Evolutionary conservation across 2,329 filamentous ascomycete species (phyloP), one percentile per base, ranked within the genome.

Genomic region (Akanthomyces muscarius): DNA sequence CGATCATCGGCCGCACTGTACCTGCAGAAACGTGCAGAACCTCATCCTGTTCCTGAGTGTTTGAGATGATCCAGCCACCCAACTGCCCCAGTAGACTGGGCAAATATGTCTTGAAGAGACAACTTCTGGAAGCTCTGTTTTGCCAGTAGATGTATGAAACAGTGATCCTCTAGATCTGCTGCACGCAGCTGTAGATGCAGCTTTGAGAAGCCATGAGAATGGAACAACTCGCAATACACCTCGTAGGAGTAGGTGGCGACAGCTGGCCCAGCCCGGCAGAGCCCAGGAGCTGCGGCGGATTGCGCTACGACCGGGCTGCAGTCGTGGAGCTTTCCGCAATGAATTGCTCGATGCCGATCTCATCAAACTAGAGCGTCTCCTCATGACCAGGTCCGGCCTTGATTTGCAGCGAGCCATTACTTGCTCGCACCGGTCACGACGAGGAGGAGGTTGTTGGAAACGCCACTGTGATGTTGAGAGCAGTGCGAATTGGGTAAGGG

Each of bases 301-400:
- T 36, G 10, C 38, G 38, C 38, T 38, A 13, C 36, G 36, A 10
- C 36, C 28, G 30, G 10, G 36, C 36, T 38, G 11, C 14, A 16
- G 14, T 16, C 30, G 30, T 36, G 30, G 30, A 50, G 16, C 21
- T 16, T 11, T 1, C 44, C 23, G 7, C 41, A 41, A 21, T 33
- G 11, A 16, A 33, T 13, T n/a, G 28, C n/a, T 50, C 4, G 47
- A 51, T 52, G 57, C 47, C 38, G 57, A 52, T 60, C 57, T 60
- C 47, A 8, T 21, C 36, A 60, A 60, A 52, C 51, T 44, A 13
- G 4, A 59, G 33, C 25, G 18, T 57, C 56, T 50, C 16, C 33
- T 52, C 47, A 44, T 48, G 33, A 33, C 47, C n/a, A 13, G 25
- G 36, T 16, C 18, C 36, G 11, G 47, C 25, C 25, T 60, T 60